phyloP scores from a whole-genome alignment of 129 eudicot species.

The Ambrosia artemisiifolia region DNA sequence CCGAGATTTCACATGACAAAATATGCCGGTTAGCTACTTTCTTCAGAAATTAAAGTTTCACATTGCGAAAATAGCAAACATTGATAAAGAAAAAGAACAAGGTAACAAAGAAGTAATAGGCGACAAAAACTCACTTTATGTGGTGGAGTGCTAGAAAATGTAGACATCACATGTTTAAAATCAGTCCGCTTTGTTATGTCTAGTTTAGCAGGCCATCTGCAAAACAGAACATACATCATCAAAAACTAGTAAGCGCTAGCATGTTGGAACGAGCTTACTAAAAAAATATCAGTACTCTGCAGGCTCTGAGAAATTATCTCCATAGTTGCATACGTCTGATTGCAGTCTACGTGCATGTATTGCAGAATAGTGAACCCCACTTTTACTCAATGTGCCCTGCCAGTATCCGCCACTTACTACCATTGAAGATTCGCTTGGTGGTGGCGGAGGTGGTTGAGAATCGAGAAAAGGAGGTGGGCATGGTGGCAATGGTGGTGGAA shows the following conservation, averaged over 20 bases:
- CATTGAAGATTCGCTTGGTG: slow-evolving; percentile 43
- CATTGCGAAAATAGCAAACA: slow-evolving; percentile 12
- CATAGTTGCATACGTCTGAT: slow-evolving; percentile 78
- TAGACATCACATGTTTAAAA: slow-evolving; percentile 79
- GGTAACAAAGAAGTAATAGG: slow-evolving; percentile 6
- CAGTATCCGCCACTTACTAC: slow-evolving; percentile 44
- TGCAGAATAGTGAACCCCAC: slow-evolving; percentile 85
- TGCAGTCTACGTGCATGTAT: slow-evolving; percentile 60
- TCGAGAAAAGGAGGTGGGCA: slow-evolving; percentile 53
- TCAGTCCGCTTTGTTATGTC: slow-evolving; percentile 98
- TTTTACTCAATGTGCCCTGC: slow-evolving; percentile 88
- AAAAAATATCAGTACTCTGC: slow-evolving; percentile 57
- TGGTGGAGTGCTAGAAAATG: slow-evolving; percentile 77
- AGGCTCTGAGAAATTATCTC: slow-evolving; percentile 69
- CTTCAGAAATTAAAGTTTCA: slow-evolving; percentile 12
- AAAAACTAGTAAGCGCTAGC: slow-evolving; percentile 2
- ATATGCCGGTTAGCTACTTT: slow-evolving; percentile 7
- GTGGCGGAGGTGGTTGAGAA: slow-evolving; percentile 62
- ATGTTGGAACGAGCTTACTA: background rate
- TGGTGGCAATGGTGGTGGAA: slow-evolving; percentile 53
- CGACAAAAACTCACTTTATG: slow-evolving; percentile 62
- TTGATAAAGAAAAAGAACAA: background rate
- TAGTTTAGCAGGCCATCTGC: slow-evolving; percentile 93
- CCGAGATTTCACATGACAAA: slow-evolving; percentile 17
- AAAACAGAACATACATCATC: slow-evolving; percentile 30